Evolutionary conservation across 805 yeast species (phyloP).

Genomic region (Barnettozyma wickerhamii): DNA sequence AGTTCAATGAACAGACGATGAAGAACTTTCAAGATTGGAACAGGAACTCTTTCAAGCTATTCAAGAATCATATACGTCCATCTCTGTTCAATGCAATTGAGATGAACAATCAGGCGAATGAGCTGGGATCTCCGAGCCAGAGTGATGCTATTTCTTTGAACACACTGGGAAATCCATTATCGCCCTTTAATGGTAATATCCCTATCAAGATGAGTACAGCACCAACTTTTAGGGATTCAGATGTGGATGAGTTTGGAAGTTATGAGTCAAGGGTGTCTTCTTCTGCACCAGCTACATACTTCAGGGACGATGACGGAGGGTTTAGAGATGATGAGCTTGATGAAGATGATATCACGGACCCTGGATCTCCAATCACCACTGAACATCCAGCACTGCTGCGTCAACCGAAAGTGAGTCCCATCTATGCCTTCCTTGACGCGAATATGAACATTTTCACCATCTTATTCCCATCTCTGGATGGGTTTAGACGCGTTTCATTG

Average conservation of each 20-base stretch:
- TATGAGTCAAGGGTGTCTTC: slow-evolving; percentile 16
- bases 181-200: background rate
- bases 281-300: slow-evolving; percentile 16
- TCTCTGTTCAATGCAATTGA: slow-evolving; percentile 24
- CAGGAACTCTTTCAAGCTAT: slow-evolving; percentile 9
- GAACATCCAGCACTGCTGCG: background rate
- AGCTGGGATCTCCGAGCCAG: background rate
- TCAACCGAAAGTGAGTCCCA: background rate
- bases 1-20: slow-evolving; percentile 6
- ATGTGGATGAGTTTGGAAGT: slow-evolving; percentile 7
- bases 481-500: slow-evolving; percentile 24
- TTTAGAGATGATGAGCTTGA: slow-evolving; percentile 7
- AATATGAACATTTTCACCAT: slow-evolving; percentile 3
- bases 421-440: slow-evolving; percentile 2
- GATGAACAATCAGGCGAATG: slow-evolving; percentile 16
- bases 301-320: slow-evolving; percentile 6
- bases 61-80: slow-evolving; percentile 17
- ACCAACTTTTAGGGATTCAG: slow-evolving; percentile 17
- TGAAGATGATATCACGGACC: slow-evolving; percentile 10
- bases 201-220: slow-evolving; percentile 17
- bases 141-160: slow-evolving; percentile 13
- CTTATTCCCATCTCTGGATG: slow-evolving; percentile 30
- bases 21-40: slow-evolving; percentile 8
- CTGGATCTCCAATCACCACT: slow-evolving; percentile 4
- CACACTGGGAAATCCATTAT: slow-evolving; percentile 5